A percentile compares a stretch with the other conserved stretches of the same genome.
Evolutionary conservation across 1,139 yeast species (phyloP).

Genomic region (Taphrina communis): DNA sequence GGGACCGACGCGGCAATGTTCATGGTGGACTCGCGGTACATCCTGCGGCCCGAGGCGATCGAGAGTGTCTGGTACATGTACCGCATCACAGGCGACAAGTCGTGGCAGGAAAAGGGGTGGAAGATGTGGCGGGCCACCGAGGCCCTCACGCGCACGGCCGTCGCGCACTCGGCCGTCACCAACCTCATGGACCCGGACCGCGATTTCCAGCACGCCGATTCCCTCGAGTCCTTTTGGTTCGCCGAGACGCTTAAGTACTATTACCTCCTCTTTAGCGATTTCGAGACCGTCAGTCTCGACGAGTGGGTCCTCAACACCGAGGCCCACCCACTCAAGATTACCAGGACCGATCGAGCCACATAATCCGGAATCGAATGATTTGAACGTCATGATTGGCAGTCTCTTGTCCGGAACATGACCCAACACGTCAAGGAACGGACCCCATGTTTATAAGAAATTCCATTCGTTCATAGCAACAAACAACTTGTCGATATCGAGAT

Average conservation of each 20-base stretch:
- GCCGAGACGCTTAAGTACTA: constrained; percentile 80
- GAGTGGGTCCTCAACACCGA: constrained; percentile 78
- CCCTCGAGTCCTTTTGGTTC: constrained; percentile 67
- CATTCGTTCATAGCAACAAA: too few relatives aligned
- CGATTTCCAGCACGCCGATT: constrained; percentile 43
- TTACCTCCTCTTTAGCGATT: constrained; percentile 70
- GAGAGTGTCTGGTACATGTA: constrained; percentile 77
- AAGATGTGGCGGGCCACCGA: constrained; percentile 64
- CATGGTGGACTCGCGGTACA: constrained; percentile 52
- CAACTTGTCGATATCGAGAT: too few relatives aligned
- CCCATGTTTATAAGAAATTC: too few relatives aligned
- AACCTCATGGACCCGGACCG: constrained; percentile 58
- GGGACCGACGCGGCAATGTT: constrained; percentile 5
- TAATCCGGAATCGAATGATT: background rate
- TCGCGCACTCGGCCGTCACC: constrained; percentile 57
- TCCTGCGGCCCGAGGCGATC: constrained; percentile 76
- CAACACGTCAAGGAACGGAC: too few relatives aligned
- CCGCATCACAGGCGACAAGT: constrained; percentile 72
- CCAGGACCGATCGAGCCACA: background rate
- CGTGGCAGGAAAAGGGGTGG: constrained; percentile 75
- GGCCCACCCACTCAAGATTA: constrained; percentile 67
- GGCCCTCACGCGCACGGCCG: constrained; percentile 55
- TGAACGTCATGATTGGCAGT: too few relatives aligned
- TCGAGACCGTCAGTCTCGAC: constrained; percentile 64
- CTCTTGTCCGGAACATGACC: too few relatives aligned